Evolutionary conservation across 257 asterid species (phyloP).

Genomic region (Cinchona pubescens): DNA sequence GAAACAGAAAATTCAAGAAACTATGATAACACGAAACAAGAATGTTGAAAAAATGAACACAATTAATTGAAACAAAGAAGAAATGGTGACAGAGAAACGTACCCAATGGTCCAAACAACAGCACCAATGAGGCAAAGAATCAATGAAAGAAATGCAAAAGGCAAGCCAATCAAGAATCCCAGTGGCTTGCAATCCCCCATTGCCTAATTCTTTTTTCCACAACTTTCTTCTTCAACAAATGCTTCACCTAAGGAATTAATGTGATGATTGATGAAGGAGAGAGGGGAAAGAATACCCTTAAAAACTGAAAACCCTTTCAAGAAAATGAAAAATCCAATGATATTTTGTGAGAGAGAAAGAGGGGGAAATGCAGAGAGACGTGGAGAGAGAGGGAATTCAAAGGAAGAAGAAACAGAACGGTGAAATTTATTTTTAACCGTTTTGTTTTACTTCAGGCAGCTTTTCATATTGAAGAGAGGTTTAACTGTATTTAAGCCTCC

Average conservation of each 20-base stretch:
- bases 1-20: not conserved
- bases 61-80: not conserved
- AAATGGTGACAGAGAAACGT: not conserved
- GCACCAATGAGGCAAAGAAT: constrained; percentile 48
- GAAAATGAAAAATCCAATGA: not conserved
- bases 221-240: not conserved
- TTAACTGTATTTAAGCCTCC: not conserved
- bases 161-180: constrained; percentile 60
- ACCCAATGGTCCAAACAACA: constrained; percentile 56
- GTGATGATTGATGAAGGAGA: not conserved
- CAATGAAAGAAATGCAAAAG: constrained; percentile 50
- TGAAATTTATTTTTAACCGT: constrained; percentile 6
- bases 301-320: not conserved
- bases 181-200: constrained; percentile 51
- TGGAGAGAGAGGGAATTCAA: not conserved
- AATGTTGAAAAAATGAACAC: not conserved
- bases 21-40: not conserved
- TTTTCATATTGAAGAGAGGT: not conserved
- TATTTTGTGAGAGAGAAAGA: not conserved
- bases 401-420: not conserved
- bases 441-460: not conserved
- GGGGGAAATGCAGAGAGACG: not conserved
- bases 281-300: not conserved
- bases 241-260: not conserved
- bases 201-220: no score